A percentile compares a stretch with the other conserved stretches of the same genome.
Evolutionary conservation across 805 yeast genomes (phyloP).

Genomic region (Metschnikowia lochheadii): DNA sequence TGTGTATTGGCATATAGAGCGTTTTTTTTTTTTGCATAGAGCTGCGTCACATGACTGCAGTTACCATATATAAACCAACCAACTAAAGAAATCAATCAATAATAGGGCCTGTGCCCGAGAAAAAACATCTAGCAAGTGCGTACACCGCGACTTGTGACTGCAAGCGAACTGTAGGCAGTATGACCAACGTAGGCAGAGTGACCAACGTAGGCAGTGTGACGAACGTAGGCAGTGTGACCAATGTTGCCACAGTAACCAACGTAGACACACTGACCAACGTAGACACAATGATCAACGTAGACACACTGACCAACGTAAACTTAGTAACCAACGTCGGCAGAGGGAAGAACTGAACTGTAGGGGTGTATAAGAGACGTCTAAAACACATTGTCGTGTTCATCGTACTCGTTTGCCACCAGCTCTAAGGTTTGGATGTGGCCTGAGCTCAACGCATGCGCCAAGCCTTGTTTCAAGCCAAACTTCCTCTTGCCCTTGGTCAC

Average conservation of each 20-base stretch:
- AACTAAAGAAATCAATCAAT: neutral
- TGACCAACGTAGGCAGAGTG: too few relatives aligned
- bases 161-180: too few relatives aligned
- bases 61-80: conserved; percentile 1
- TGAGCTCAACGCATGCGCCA: neutral
- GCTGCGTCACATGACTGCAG: conserved; percentile 2
- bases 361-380: neutral
- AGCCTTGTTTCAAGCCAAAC: neutral
- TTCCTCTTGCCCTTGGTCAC: neutral
- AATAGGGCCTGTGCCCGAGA: neutral
- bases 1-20: neutral
- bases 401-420: neutral
- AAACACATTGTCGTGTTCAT: neutral
- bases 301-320: too few relatives aligned
- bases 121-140: too few relatives aligned
- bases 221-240: too few relatives aligned
- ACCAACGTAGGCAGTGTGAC: too few relatives aligned
- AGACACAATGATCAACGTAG: too few relatives aligned
- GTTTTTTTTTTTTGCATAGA: conserved; percentile 4
- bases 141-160: too few relatives aligned
- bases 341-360: neutral
- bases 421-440: neutral
- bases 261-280: too few relatives aligned
- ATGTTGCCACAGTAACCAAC: too few relatives aligned
- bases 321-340: too few relatives aligned